A percentile compares a stretch with the other conserved stretches of the same genome.
Evolutionary conservation across 345 rosid genomes (phyloP).

Genomic region (Dipteronia sinensis): DNA sequence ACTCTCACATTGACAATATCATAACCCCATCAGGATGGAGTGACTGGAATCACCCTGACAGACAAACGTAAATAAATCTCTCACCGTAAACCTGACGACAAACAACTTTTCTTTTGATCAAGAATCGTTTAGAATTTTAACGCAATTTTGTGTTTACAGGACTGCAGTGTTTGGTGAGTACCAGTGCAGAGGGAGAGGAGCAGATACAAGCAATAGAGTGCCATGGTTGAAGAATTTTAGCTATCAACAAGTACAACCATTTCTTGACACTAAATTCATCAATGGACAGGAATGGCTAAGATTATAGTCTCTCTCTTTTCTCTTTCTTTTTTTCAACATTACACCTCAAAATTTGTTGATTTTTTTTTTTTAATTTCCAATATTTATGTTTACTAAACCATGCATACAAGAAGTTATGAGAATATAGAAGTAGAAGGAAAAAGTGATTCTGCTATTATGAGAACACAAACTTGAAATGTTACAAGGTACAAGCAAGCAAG

Average conservation of each 20-base stretch:
- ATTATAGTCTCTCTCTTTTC: conserved; percentile 31
- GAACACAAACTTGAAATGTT: conserved; percentile 10
- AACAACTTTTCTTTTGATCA: neutral
- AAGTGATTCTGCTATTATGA: conserved; percentile 10
- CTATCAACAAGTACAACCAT: conserved; percentile 54
- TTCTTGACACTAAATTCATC: conserved; percentile 60
- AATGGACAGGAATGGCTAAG: conserved; percentile 77
- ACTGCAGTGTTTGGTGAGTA: conserved; percentile 79
- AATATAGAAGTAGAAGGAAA: neutral
- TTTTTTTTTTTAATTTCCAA: conserved; percentile 7
- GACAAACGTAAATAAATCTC: conserved; percentile 47
- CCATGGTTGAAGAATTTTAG: conserved; percentile 69
- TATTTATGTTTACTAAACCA: no score
- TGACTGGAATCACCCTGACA: conserved; percentile 63
- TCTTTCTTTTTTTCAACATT: neutral
- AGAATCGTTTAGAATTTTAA: neutral
- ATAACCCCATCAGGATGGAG: conserved; percentile 82
- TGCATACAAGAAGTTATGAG: no score
- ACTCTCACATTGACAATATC: conserved; percentile 62
- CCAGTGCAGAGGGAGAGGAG: conserved; percentile 81
- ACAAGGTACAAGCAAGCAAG: conserved; percentile 24
- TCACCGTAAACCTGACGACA: neutral
- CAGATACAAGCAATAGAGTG: conserved; percentile 54
- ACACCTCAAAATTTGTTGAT: neutral
- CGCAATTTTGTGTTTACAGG: conserved; percentile 39